Conservation (phyloP, 169 alveolate species). For the Eimeria tenella region DNA sequence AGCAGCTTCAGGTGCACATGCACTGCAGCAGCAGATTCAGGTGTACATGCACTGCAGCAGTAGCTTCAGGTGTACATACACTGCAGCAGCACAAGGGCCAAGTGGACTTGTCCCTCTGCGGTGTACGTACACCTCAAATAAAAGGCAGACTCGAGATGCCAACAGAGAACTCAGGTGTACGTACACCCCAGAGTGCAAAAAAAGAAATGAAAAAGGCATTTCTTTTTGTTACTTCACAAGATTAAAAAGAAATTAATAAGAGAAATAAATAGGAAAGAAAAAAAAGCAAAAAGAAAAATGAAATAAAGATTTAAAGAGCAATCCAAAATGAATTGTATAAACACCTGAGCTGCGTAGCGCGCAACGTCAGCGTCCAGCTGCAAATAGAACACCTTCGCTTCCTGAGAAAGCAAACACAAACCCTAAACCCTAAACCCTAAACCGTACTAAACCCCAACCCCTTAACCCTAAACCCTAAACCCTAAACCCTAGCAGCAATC, state of each 20-base stretch:
- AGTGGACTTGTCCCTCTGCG: background rate
- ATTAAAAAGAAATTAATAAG: background rate
- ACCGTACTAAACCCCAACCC: background rate
- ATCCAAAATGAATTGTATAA: background rate
- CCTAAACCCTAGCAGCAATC: background rate
- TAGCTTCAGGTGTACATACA: background rate
- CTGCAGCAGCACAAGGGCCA: background rate
- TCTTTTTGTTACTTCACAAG: background rate
- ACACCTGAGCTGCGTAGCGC: background rate
- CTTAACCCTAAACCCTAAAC: slow-evolving; percentile 25
- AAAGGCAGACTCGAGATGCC: background rate
- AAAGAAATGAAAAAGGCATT: background rate
- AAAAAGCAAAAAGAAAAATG: background rate
- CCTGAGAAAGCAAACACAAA: background rate
- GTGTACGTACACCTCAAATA: background rate
- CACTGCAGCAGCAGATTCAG: background rate
- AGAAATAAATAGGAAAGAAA: background rate
- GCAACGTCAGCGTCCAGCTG: slow-evolving; percentile 29
- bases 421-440: slow-evolving; percentile 23
- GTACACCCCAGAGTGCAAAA: background rate
- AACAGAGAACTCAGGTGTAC: background rate
- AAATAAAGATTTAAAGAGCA: background rate
- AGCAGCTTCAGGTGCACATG: background rate
- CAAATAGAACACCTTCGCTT: slow-evolving; percentile 28
- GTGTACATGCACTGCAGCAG: background rate